These are phyloP conservation scores for Simplicillium sp. DNA, from an alignment of 2,329 filamentous ascomycete genomes.

Conservation along the genomic window DNA sequence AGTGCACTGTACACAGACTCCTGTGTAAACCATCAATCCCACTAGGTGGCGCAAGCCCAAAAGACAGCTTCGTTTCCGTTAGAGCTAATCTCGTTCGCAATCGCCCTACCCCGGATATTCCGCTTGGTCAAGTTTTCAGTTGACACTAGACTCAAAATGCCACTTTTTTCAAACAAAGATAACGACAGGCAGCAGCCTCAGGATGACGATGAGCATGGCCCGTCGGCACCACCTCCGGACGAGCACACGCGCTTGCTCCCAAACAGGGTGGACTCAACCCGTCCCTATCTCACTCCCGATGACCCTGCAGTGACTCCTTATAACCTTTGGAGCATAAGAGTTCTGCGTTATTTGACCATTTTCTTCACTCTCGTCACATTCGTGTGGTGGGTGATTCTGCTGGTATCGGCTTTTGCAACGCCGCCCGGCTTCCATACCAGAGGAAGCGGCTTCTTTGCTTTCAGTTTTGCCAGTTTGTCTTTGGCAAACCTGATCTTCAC, in stretches of 20 bases:
- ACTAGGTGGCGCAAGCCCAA: too few species aligned
- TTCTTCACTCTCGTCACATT: conserved; percentile 67
- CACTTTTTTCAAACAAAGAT: conserved; percentile 20
- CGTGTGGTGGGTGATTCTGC: conserved; percentile 83
- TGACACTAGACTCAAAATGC: conserved; percentile 15
- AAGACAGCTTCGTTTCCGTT: too few species aligned
- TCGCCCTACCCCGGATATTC: too few species aligned
- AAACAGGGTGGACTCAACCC: conserved; percentile 47
- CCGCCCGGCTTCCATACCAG: conserved; percentile 77
- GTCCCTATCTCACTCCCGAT: conserved; percentile 27
- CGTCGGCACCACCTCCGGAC: conserved; percentile 23
- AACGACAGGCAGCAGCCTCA: conserved; percentile 12
- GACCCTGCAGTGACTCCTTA: conserved; percentile 68
- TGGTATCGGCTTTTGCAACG: conserved; percentile 87
- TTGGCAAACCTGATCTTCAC: conserved; percentile 66
- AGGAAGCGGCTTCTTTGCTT: conserved; percentile 87
- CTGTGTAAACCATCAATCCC: too few species aligned
- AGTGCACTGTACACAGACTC: too few species aligned
- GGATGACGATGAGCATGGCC: conserved; percentile 14
- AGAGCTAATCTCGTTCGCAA: too few species aligned
- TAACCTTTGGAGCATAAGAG: conserved; percentile 85
- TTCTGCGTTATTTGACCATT: conserved; percentile 68
- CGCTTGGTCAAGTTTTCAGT: too few species aligned
- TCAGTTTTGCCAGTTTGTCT: conserved; percentile 73
- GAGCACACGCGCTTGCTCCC: conserved; percentile 60